phyloP scores from a whole-genome alignment of 2,329 filamentous ascomycete genomes.

The Trichophyton rubrum region DNA sequence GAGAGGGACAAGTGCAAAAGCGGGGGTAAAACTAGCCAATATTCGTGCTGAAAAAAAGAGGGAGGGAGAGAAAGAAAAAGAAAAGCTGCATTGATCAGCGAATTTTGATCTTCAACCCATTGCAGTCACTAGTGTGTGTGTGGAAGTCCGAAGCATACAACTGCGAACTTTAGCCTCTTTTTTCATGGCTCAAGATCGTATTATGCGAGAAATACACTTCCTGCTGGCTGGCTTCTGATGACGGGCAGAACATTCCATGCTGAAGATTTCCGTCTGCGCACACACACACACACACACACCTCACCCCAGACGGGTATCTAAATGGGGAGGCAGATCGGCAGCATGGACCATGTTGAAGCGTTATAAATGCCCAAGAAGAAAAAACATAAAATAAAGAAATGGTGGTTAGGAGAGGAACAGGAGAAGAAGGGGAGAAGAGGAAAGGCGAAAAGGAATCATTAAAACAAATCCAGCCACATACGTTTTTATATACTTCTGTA shows the following conservation, averaged over 20 bases:
- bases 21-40: not conserved
- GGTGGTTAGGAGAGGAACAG: not conserved
- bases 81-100: not conserved
- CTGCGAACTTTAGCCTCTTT: not conserved
- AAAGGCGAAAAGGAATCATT: not conserved
- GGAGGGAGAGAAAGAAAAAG: not conserved
- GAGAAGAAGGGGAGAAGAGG: not conserved
- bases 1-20: no score
- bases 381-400: not conserved
- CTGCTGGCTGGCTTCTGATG: not conserved
- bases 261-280: not conserved
- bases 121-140: not conserved
- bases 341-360: not conserved
- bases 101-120: not conserved
- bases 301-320: not conserved
- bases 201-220: not conserved
- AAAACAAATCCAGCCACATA: slow-evolving; percentile 29
- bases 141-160: not conserved
- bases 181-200: not conserved
- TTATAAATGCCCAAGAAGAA: not conserved
- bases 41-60: not conserved
- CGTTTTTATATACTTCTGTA: slow-evolving; percentile 64
- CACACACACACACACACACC: not conserved
- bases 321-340: not conserved
- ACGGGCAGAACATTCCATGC: not conserved